phyloP scores from a whole-genome alignment of 2,329 filamentous ascomycete genomes.

The Neonectria neomacrospora region DNA sequence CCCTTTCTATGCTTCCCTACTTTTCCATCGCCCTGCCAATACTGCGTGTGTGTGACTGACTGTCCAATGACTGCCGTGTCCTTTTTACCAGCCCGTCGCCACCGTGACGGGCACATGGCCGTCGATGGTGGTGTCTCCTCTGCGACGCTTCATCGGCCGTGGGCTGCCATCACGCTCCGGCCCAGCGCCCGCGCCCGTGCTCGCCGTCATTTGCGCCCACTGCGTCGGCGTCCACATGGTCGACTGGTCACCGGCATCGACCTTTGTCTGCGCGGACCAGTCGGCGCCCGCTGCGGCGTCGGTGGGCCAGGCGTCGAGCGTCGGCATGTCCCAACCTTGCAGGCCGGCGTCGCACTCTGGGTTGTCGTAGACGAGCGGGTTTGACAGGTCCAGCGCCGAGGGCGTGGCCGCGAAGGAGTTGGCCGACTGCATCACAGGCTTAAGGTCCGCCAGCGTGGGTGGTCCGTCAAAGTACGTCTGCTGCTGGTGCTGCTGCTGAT shows the following conservation, averaged over 20 bases:
- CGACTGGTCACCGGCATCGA: slow-evolving; percentile 46
- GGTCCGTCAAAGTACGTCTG: slow-evolving; percentile 49
- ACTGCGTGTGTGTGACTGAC: slow-evolving; percentile 1
- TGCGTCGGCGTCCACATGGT: slow-evolving; percentile 51
- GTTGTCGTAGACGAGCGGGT: slow-evolving; percentile 51
- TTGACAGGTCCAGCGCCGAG: slow-evolving; percentile 48
- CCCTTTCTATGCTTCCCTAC: slow-evolving; percentile 1
- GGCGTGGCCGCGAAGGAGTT: slow-evolving; percentile 47
- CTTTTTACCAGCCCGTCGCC: slow-evolving; percentile 45
- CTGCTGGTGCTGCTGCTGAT: slow-evolving; percentile 10
- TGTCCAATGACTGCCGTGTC: background rate
- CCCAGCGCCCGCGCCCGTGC: slow-evolving; percentile 37
- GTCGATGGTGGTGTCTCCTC: slow-evolving; percentile 47
- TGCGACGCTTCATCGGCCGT: slow-evolving; percentile 51
- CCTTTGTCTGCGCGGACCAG: slow-evolving; percentile 47
- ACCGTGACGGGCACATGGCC: slow-evolving; percentile 48
- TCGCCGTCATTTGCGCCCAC: slow-evolving; percentile 47
- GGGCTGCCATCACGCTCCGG: slow-evolving; percentile 51
- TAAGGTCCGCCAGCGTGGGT: slow-evolving; percentile 48
- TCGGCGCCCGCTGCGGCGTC: slow-evolving; percentile 45
- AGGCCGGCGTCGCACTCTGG: slow-evolving; percentile 47
- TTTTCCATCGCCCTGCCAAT: background rate
- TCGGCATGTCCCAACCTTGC: slow-evolving; percentile 53
- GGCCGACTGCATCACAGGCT: slow-evolving; percentile 47
- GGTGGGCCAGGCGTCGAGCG: slow-evolving; percentile 50